Evolutionary conservation across 805 yeast species (phyloP), one percentile per base, ranked within the genome.

Genomic region (Cyberlindnera americana): DNA sequence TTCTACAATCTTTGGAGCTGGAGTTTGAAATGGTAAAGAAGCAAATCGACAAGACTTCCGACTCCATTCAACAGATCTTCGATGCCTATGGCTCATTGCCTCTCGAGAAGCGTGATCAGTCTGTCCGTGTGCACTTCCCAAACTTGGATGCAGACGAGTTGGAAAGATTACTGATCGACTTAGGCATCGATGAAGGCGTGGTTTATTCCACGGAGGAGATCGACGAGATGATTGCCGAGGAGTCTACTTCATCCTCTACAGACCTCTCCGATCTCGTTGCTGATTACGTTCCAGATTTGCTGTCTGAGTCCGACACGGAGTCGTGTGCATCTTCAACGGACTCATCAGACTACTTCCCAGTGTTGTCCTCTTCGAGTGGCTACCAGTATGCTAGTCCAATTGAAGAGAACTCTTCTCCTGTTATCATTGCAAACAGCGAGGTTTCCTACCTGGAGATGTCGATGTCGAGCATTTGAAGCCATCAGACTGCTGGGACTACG

Each of bases 51-150:
- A 69, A 66, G 26, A 61, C 79, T 23, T 60, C 67, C 46, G 55
- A 62, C 17, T 73, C 72, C 45, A 62, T 78, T 34, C 50, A 62
- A 29, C 54, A 56, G 31, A 65, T 77, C 27, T 65, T 77, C 43
- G 75, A 78, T 22, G 50, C 58, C 3, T 74, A 81, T 41, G 93
- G 93, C 3, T 78, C 79, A 46, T 73, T 79, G 47, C 88, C 85
- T 8, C 65, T 83, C 39, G 67, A 77, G 33, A 61, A 74, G 38
- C 67, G 67, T 33, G 53, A 61, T 27, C 56, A 62, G 11, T 62
- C 67, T 22, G 60, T 78, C 37, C 64, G 81, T 48, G 75, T 81
- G 12, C 81, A 75, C 56, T 85, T 87, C 63, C 88, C 91, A 24
- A 84, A 83, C 56, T 71, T 83, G 43, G 87, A 83, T 44, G 61